Conservation (phyloP, 1,284 basidiomycete genomes). For the Phlebopus sp. region DNA sequence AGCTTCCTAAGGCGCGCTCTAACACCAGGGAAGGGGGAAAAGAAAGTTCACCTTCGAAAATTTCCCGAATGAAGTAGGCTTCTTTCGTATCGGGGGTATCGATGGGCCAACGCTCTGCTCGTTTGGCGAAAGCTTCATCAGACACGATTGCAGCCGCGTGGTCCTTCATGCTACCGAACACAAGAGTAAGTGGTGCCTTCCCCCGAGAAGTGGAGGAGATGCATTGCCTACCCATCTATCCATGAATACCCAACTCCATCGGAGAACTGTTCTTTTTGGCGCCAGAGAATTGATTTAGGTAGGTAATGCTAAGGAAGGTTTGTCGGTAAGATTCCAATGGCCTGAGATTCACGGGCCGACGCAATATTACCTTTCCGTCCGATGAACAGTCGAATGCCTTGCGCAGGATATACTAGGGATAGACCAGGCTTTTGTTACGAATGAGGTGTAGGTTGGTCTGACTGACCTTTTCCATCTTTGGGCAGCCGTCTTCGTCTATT, state of each 20-base stretch:
- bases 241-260: slow-evolving; percentile 99
- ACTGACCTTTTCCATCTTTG: slow-evolving; percentile 89
- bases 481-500: slow-evolving; percentile 80
- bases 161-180: slow-evolving; percentile 75
- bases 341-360: background rate
- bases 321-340: slow-evolving; percentile 1
- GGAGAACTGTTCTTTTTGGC: slow-evolving; percentile 99
- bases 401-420: slow-evolving; percentile 83
- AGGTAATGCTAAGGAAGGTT: slow-evolving; percentile 77
- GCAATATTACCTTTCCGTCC: slow-evolving; percentile 65
- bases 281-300: slow-evolving; percentile 93
- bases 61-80: slow-evolving; percentile 91
- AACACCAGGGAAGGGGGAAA: background rate
- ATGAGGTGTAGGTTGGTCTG: slow-evolving; percentile 5
- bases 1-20: background rate
- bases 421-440: slow-evolving; percentile 9
- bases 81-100: slow-evolving; percentile 97
- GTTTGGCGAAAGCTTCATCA: slow-evolving; percentile 79
- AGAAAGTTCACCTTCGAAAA: slow-evolving; percentile 76
- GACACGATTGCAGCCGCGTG: slow-evolving; percentile 76
- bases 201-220: no score
- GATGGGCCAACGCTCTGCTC: slow-evolving; percentile 74
- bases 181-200: background rate
- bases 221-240: slow-evolving; percentile 87
- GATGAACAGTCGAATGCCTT: slow-evolving; percentile 95